Base-by-base conservation (phyloP, 1,139 yeast species). In the Protomyces inouyei region DNA sequence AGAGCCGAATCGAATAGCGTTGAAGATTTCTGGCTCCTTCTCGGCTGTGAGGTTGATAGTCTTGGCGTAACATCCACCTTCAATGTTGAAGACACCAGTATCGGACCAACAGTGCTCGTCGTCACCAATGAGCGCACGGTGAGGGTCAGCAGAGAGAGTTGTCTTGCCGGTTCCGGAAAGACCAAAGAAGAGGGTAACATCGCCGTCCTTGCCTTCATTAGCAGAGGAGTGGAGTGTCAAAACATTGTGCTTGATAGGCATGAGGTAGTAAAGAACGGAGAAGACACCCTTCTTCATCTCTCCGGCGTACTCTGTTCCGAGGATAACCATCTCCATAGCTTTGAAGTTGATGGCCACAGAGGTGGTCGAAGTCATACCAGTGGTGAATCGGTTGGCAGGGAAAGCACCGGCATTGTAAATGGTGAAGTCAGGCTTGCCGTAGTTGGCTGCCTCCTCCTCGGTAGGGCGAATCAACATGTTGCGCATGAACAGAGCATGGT, bases 31-130 rank as follows among this genome's bases (percentile, higher is more conserved):
- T 65, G 98, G 98, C 81, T 93, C 98, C 57, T 88, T 92, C 80
- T 90, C 97, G 69, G 82, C 87, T 66, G 92, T 81, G 71, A 93
- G 83, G 74, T 91, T 97, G 72, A 93, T 82, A 81, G 98, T 92
- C 80, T 93, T 93, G 75, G 98, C 98, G 82, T 93, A 93, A 82
- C 98, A 93, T 70, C 98, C 98, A 79, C 98, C 98, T 81, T 93
- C 98, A 75, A 93, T 92, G 85, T 93, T 93, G 86, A 93, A 93
- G 68, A 93, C 97, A 80, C 98, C 98, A 71, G 88, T 82, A 78
- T 93, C 96, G 43, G 97, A 88, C 98, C 98, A 93, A 81, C 98
- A 93, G 81, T 93, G 98, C 81, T 93, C 98, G 76, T 93, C 98
- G 76, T 93, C 98, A 78, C 98, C 98, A 75, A 93, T 93, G 77